Conservation (phyloP, 257 asterid species). For the Nicotiana otophora region DNA sequence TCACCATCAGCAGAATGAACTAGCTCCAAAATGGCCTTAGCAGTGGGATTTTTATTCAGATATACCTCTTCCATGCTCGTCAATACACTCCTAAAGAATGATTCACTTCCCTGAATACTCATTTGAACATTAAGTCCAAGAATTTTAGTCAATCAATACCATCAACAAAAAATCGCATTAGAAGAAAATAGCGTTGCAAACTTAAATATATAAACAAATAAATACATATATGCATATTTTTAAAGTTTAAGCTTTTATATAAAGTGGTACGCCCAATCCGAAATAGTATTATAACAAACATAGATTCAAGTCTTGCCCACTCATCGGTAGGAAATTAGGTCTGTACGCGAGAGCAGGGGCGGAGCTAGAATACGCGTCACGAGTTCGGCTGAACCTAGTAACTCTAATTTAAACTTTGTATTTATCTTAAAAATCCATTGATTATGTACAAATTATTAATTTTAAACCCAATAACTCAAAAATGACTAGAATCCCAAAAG, state of each 20-base stretch:
- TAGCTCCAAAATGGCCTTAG: constrained; percentile 70
- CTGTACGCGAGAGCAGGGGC: no score
- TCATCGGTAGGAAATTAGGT: background rate
- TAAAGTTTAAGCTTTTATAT: no score
- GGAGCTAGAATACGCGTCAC: no score
- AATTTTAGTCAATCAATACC: background rate
- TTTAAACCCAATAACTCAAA: no score
- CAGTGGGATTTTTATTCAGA: constrained; percentile 74
- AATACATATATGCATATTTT: no score
- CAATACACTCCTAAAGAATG: constrained; percentile 74
- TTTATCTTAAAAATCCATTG: no score
- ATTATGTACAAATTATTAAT: no score
- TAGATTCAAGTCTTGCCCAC: background rate
- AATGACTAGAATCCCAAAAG: no score
- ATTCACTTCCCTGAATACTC: constrained; percentile 60
- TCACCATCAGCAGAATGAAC: constrained; percentile 61
- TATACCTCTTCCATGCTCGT: constrained; percentile 67
- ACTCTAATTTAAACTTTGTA: no score
- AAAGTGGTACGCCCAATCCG: background rate
- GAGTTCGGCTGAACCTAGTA: no score
- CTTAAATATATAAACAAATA: background rate
- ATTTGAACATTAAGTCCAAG: background rate
- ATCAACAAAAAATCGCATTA: background rate
- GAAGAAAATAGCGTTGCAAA: background rate
- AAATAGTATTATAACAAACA: no score